phyloP scores from a whole-genome alignment of 768 basidiomycete species.

The Hirschioporus abietinus region DNA sequence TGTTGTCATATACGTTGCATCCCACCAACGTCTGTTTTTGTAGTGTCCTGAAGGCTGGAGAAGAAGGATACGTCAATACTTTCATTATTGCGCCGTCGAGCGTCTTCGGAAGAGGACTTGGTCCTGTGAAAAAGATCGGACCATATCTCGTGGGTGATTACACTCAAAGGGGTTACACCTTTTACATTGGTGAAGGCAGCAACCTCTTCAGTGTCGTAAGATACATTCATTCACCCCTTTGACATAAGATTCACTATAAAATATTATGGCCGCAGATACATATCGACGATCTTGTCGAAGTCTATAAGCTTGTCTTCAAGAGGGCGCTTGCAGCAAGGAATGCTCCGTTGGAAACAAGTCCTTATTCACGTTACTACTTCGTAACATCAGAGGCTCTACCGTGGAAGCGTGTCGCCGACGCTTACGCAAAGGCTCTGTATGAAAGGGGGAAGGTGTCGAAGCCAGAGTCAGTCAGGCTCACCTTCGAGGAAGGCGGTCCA shows the following conservation, averaged over 20 bases:
- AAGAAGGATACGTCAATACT: not conserved
- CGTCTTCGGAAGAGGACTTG: not conserved
- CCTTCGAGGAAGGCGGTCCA: not conserved
- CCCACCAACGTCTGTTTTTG: no score
- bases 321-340: not conserved
- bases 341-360: not conserved
- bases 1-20: not conserved
- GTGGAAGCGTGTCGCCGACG: not conserved
- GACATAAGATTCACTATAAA: not conserved
- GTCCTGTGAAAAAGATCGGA: not conserved
- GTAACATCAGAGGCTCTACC: not conserved
- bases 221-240: not conserved
- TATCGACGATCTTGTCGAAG: not conserved
- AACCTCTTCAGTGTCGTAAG: not conserved
- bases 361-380: slow-evolving; percentile 1
- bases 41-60: not conserved
- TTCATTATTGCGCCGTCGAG: not conserved
- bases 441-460: not conserved
- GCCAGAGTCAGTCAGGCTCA: not conserved
- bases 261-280: not conserved
- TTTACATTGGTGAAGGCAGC: slow-evolving; percentile 3
- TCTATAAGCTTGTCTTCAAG: not conserved
- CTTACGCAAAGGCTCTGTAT: not conserved
- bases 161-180: not conserved
- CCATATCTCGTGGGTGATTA: not conserved